Evolutionary conservation across 2,329 filamentous ascomycete species (phyloP), one percentile per base, ranked within the genome.

Genomic region (Samsoniella hepiali): DNA sequence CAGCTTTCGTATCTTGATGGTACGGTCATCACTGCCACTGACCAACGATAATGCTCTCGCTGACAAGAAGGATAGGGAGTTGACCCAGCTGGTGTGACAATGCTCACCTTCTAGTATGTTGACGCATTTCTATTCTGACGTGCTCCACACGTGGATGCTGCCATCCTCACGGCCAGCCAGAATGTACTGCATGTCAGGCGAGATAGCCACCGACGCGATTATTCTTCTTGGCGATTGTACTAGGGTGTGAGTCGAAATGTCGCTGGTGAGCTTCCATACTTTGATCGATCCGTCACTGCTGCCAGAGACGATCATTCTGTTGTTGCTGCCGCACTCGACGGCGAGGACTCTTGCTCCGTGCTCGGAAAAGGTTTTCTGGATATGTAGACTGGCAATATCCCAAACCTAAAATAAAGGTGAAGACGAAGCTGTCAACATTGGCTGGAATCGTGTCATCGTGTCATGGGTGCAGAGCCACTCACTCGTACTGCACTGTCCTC

Each of bases 291-390:
- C 85, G 72, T 98, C 95, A 63, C 95, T 94, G 75, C 91, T 96
- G 53, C 95, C 95, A 8, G 95, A 98, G 8, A 94, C 95, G 70
- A 99, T 97, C 63, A 93, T 92, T 59, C 91, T 89, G 45, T 94
- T 94, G 70, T 97, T 96, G 45, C 91, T 88, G 40, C 94, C 91
- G 76, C 97, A 99, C 77, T 98, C 95, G 5, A 98, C 82, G 5
- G 91, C 96, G 77, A 98, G 98, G 66, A 99, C 98, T 69, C 98
- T 95, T 77, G 98, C 94, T 76, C 98, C 94, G 76, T 99, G 95
- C 31, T 95, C 95, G 22, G 88, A 84, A 78, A 98, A 98, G 44
- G 91, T 91, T 73, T 95, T 92, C 71, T 92, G 91, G 73, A 99
- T 97, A 9, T 86, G 88, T 69, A 91, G 86, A 62, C 81, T 84